Evolutionary conservation across 305 asterid genomes (phyloP).

Genomic region (Solanum hybrid): DNA sequence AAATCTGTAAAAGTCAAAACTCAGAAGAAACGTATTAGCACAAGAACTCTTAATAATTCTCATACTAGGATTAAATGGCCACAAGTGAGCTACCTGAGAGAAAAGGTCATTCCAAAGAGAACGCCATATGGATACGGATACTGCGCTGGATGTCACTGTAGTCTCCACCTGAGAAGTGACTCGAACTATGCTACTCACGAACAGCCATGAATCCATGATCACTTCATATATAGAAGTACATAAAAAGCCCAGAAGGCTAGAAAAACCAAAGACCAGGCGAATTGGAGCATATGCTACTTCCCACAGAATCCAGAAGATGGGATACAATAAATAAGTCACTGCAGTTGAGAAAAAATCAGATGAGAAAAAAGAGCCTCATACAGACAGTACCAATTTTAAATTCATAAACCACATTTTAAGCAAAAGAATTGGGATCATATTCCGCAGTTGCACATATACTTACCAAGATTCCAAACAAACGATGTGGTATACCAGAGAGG

Average conservation of each 20-base stretch:
- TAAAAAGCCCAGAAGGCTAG: constrained; percentile 38
- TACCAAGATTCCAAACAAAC: constrained; percentile 54
- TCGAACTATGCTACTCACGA: constrained; percentile 53
- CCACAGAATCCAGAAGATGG: constrained; percentile 66
- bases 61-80: neutral
- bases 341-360: constrained; percentile 1
- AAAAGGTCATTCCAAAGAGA: constrained; percentile 95
- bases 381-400: neutral
- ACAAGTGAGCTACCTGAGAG: constrained; percentile 54
- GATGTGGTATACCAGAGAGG: constrained; percentile 58
- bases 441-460: constrained; percentile 8
- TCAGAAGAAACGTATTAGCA: neutral
- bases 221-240: constrained; percentile 30
- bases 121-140: constrained; percentile 80
- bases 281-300: constrained; percentile 69
- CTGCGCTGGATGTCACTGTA: constrained; percentile 59
- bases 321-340: constrained; percentile 45
- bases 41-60: neutral
- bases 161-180: constrained; percentile 57
- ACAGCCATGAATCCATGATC: constrained; percentile 41
- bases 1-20: constrained; percentile 40
- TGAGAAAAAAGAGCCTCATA: neutral
- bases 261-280: constrained; percentile 50
- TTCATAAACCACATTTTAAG: neutral
- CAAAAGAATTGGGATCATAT: neutral